phyloP scores from a whole-genome alignment of 2,329 filamentous ascomycete species.

The Diaporthe sp. region DNA sequence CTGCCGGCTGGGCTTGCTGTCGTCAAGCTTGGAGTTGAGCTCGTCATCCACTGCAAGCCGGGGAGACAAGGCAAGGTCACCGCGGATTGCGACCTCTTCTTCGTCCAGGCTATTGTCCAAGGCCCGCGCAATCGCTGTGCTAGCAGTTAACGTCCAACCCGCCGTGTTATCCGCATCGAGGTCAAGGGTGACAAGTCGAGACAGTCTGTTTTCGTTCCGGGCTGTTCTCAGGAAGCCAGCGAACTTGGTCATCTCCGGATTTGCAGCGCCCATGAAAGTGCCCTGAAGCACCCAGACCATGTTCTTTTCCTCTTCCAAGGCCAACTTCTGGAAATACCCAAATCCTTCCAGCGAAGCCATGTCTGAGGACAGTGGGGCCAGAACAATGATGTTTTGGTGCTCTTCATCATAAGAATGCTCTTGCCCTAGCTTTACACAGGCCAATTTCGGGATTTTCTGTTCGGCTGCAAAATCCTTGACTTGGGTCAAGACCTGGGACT shows the following conservation, averaged over 20 bases:
- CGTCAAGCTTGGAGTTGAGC: slow-evolving; percentile 17
- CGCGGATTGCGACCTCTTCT: neutral
- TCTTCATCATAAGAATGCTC: neutral
- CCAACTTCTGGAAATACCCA: neutral
- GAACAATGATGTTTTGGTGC: neutral
- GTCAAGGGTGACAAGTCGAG: slow-evolving; percentile 1
- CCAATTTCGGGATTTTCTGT: neutral
- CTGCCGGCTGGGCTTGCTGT: slow-evolving; percentile 3
- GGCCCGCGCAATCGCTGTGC: neutral
- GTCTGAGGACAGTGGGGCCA: neutral
- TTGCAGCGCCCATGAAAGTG: neutral
- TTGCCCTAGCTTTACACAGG: neutral
- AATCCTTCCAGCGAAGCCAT: neutral
- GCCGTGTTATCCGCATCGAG: neutral
- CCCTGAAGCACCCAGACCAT: slow-evolving; percentile 21
- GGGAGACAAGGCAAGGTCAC: neutral
- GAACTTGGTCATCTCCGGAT: slow-evolving; percentile 6
- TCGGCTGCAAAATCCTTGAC: neutral
- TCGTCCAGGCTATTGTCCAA: slow-evolving; percentile 9
- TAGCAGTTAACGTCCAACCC: no score
- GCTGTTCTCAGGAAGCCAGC: slow-evolving; percentile 9
- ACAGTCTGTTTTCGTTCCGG: slow-evolving; percentile 10
- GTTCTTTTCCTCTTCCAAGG: slow-evolving; percentile 23
- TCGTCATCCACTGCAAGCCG: slow-evolving; percentile 1
- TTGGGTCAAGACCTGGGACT: neutral